Evolutionary conservation across 768 basidiomycete species (phyloP).

Genomic region (Russula earlei): DNA sequence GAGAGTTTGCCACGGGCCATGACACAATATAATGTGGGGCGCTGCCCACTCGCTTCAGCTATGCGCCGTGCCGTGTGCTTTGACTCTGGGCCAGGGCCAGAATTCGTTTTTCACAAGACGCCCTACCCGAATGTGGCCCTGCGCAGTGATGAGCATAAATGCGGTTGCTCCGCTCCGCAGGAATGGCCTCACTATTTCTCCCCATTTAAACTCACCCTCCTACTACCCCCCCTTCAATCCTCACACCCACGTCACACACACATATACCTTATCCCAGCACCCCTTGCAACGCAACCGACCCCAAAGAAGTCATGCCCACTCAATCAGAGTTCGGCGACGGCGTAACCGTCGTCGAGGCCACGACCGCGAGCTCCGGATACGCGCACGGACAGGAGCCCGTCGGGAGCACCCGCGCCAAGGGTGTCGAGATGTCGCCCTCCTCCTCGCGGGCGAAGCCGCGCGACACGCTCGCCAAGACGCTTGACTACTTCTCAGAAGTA

Average conservation of each 20-base stretch:
- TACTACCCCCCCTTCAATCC: neutral
- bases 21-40: no score
- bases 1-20: no score
- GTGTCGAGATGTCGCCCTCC: neutral
- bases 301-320: slow-evolving; percentile 1
- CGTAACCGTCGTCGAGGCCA: slow-evolving; percentile 2
- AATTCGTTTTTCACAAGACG: no score
- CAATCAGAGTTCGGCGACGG: slow-evolving; percentile 10
- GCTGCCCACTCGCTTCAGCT: no score
- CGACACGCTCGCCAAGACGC: slow-evolving; percentile 1
- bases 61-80: no score
- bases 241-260: neutral
- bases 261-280: neutral
- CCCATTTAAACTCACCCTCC: neutral
- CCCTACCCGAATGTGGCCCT: neutral
- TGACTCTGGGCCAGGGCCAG: no score
- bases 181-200: neutral
- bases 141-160: neutral
- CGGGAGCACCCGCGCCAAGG: slow-evolving; percentile 1
- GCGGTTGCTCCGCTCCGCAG: neutral
- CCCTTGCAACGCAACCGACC: neutral
- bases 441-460: neutral
- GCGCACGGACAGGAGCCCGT: neutral
- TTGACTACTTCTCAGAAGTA: slow-evolving; percentile 34
- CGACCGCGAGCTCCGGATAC: neutral